Conservation (phyloP, 257 asterid species). For the Nyctanthes arbortristis region DNA sequence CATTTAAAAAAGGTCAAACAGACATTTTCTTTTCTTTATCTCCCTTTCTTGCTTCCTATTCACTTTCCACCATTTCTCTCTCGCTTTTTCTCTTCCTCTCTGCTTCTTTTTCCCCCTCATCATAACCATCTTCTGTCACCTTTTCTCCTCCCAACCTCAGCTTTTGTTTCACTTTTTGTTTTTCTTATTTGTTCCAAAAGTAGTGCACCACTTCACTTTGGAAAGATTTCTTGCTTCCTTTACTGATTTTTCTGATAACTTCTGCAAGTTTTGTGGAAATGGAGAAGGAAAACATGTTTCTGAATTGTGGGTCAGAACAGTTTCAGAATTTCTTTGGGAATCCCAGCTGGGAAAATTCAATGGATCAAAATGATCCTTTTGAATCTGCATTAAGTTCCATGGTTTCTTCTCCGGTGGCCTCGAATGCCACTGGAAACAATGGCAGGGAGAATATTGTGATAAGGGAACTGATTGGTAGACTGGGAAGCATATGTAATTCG, state of each 20-base stretch:
- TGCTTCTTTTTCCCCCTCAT: conserved; percentile 9
- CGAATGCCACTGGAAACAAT: conserved; percentile 32
- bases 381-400: conserved; percentile 91
- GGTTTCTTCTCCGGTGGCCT: conserved; percentile 77
- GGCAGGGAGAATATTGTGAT: conserved; percentile 54
- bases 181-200: conserved; percentile 24
- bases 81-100: conserved; percentile 6
- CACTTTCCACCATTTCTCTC: conserved; percentile 43
- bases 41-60: conserved; percentile 42
- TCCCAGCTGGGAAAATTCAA: conserved; percentile 63
- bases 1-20: conserved; percentile 48
- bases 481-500: conserved; percentile 64
- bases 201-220: conserved; percentile 18
- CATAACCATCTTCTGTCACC: conserved; percentile 7
- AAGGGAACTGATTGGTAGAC: conserved; percentile 71
- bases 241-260: background rate
- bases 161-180: conserved; percentile 20
- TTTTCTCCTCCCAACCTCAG: background rate
- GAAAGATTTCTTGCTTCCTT: conserved; percentile 14
- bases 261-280: conserved; percentile 1
- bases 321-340: conserved; percentile 34
- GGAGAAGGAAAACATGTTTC: conserved; percentile 46
- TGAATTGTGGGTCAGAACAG: conserved; percentile 35
- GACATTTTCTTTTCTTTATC: conserved; percentile 33
- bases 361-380: conserved; percentile 60